phyloP scores from a whole-genome alignment of 1,284 basidiomycete genomes.

The Cutaneotrichosporon mucoides region DNA sequence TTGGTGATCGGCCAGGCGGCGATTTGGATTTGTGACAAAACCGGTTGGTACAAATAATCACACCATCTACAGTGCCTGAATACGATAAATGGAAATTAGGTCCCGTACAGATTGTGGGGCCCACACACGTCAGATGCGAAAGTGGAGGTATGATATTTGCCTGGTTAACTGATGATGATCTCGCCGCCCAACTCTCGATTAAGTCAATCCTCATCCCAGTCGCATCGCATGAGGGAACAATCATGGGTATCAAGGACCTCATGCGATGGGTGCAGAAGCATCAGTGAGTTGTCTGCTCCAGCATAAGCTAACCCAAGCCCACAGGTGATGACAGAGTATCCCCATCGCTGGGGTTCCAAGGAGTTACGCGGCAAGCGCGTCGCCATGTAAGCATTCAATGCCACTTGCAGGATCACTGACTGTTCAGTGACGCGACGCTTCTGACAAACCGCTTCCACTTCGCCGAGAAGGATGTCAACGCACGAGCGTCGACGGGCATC shows the following conservation, averaged over 20 bases:
- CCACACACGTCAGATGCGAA: too few relatives aligned
- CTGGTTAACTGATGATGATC: too few relatives aligned
- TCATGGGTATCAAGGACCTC: conserved; percentile 44
- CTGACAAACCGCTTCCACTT: conserved; percentile 48
- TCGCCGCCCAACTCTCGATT: not conserved
- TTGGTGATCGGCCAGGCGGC: too few relatives aligned
- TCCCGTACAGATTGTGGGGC: too few relatives aligned
- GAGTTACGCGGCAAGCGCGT: conserved; percentile 36
- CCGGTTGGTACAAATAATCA: too few relatives aligned
- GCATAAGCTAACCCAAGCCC: conserved; percentile 26
- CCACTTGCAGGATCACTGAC: not conserved
- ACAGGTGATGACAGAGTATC: conserved; percentile 23
- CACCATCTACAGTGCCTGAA: too few relatives aligned
- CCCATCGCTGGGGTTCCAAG: conserved; percentile 35
- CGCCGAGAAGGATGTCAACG: conserved; percentile 22
- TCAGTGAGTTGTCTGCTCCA: conserved; percentile 23
- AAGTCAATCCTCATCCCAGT: too few relatives aligned
- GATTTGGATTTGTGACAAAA: too few relatives aligned
- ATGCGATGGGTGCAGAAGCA: conserved; percentile 34
- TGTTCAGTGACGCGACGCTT: conserved; percentile 42
- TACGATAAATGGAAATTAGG: too few relatives aligned
- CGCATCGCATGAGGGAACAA: too few relatives aligned
- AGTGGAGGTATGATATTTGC: too few relatives aligned
- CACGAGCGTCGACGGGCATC: conserved; percentile 28
- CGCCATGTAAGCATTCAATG: conserved; percentile 33